phyloP scores from a whole-genome alignment of 2,329 filamentous ascomycete species.

The Colletotrichum shisoi region DNA sequence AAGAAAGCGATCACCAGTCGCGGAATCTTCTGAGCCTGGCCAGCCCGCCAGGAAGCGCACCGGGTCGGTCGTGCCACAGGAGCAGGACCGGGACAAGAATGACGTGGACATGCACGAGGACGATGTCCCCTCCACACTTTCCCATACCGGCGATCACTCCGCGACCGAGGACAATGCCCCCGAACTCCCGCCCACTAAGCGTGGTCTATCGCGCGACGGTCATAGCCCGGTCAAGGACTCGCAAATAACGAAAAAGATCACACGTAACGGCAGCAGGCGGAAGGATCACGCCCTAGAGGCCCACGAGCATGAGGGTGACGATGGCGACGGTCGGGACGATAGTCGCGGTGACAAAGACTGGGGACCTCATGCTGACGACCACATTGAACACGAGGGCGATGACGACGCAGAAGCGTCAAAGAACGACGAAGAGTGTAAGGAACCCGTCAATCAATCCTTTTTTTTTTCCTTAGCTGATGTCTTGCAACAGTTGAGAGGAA shows the following conservation, averaged over 20 bases:
- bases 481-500: conserved; percentile 73
- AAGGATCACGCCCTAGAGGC: conserved; percentile 45
- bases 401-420: conserved; percentile 67
- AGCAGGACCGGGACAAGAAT: conserved; percentile 48
- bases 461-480: not conserved
- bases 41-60: conserved; percentile 63
- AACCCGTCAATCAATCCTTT: not conserved
- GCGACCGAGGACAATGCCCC: conserved; percentile 58
- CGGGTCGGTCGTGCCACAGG: conserved; percentile 55
- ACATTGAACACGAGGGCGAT: conserved; percentile 63
- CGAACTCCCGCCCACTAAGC: conserved; percentile 51
- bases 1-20: conserved; percentile 59
- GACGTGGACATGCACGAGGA: conserved; percentile 47
- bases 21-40: conserved; percentile 56
- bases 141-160: conserved; percentile 52
- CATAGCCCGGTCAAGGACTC: conserved; percentile 42
- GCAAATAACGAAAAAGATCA: conserved; percentile 51
- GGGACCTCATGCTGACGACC: conserved; percentile 63
- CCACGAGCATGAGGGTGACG: conserved; percentile 42
- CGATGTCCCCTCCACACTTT: conserved; percentile 49
- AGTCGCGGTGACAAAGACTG: conserved; percentile 52
- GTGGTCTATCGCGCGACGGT: conserved; percentile 46
- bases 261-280: conserved; percentile 53
- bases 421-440: conserved; percentile 72
- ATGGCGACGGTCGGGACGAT: conserved; percentile 44